Base-by-base conservation (phyloP, 1,139 yeast species). In the Taphrina wiesneri region DNA sequence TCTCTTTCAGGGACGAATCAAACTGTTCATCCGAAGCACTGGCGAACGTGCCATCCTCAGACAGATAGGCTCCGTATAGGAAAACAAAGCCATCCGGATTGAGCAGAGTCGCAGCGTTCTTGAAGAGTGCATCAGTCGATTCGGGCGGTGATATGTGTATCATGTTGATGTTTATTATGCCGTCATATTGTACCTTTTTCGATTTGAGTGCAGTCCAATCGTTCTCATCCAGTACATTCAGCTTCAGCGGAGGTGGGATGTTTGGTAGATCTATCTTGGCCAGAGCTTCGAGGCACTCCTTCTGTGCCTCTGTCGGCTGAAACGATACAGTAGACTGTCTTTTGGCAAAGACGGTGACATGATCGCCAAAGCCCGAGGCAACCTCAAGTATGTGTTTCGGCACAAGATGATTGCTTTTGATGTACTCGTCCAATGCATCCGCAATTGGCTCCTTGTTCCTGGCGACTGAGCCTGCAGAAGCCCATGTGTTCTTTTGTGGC, bases 221-320 rank as follows among this genome's bases (percentile, higher is more conserved):
- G 7, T 19, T 9, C 52, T 49, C 43, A 36, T 61, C 65, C n/a
- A 61, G 52, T 25, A 61, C 59, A 30, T 61, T 49, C n/a, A 61
- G 59, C 17, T 30, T 17, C 25, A 17, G 17, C 26, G 65, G 65
- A 13, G 45, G 19, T n/a, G 11, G 7, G 25, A 61, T 23, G 17
- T 41, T 17, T 4, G 32, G 17, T 17, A 13, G 25, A n/a, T 28
- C 11, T n/a, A 61, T 15, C 23, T 23, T 15, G 15, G 47, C 28
- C 15, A 61, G 52, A 3, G 59, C 41, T 13, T 28, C 52, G 25
- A 61, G 57, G 15, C 57, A 41, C 36, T 61, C 65, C 7, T 15
- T n/a, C 52, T 52, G 65, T 5, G 65, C 65, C 41, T 61, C 65
- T 21, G 65, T 39, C 15, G 65, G 56, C 26, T 51, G 57, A 30